Conservation (phyloP, 23 red algal species). For the Gracilaria domingensis region DNA sequence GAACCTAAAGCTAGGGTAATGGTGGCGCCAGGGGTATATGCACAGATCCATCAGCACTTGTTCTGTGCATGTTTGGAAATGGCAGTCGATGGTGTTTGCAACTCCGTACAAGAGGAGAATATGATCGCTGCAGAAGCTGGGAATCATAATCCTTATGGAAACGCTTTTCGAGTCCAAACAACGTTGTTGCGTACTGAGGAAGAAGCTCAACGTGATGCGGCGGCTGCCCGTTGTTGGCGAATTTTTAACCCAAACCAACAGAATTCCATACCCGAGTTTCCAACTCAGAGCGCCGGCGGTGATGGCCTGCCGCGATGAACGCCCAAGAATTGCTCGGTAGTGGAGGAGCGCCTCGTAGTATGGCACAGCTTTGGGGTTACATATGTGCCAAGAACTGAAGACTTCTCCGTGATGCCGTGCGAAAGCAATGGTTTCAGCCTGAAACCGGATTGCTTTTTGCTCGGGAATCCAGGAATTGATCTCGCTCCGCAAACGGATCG, state of each 20-base stretch:
- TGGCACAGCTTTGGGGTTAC: constrained; percentile 88
- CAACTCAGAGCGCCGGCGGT: constrained; percentile 59
- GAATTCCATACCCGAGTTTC: constrained; percentile 71
- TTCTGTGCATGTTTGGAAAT: constrained; percentile 87
- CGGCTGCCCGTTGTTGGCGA: constrained; percentile 57
- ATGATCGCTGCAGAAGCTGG: constrained; percentile 25
- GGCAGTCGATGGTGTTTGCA: constrained; percentile 73
- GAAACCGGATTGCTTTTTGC: constrained; percentile 79
- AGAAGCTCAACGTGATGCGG: constrained; percentile 40
- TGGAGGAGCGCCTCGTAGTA: constrained; percentile 74
- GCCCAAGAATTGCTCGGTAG: constrained; percentile 33
- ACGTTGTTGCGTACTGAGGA: constrained; percentile 22
- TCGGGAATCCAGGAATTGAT: constrained; percentile 79
- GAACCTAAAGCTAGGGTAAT: constrained; percentile 65
- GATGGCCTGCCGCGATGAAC: constrained; percentile 68
- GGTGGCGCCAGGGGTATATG: constrained; percentile 74
- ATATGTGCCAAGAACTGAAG: constrained; percentile 86
- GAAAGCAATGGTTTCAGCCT: constrained; percentile 78
- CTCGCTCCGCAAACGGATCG: constrained; percentile 26
- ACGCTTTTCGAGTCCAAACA: constrained; percentile 31
- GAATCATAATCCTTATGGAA: constrained; percentile 15
- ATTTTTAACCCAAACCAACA: constrained; percentile 60
- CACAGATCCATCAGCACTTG: constrained; percentile 87
- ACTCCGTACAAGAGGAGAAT: constrained; percentile 58
- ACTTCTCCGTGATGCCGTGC: constrained; percentile 84